Evolutionary conservation across 345 rosid species (phyloP).

Genomic region (Lagerstroemia speciosa): DNA sequence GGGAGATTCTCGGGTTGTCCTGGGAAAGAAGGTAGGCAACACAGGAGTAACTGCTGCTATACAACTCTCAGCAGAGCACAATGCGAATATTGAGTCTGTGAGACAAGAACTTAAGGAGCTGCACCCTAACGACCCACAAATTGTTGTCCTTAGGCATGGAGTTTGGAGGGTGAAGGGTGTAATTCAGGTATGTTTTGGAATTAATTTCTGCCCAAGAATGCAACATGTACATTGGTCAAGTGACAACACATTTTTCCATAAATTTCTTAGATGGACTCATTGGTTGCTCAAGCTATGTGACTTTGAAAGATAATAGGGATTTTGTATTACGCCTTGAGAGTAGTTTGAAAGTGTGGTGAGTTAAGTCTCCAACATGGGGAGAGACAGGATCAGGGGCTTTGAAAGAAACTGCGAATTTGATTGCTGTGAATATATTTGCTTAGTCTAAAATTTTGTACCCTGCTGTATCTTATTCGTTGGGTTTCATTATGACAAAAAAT

Average conservation of each 20-base stretch:
- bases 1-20: slow-evolving; percentile 78
- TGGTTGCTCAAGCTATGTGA: not conserved
- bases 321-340: not conserved
- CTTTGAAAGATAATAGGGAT: not conserved
- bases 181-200: slow-evolving; percentile 54
- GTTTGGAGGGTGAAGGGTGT: slow-evolving; percentile 96
- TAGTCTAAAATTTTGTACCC: not conserved
- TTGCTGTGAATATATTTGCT: not conserved
- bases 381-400: not conserved
- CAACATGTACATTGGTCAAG: not conserved
- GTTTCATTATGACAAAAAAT: not conserved
- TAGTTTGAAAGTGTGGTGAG: not conserved
- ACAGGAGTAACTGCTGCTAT: slow-evolving; percentile 62
- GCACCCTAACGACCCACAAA: slow-evolving; percentile 82
- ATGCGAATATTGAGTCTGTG: slow-evolving; percentile 67
- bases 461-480: not conserved
- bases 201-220: not conserved
- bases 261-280: not conserved
- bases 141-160: slow-evolving; percentile 75
- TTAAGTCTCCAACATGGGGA: not conserved
- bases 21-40: slow-evolving; percentile 76
- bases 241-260: not conserved
- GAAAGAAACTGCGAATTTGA: not conserved
- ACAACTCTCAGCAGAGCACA: slow-evolving; percentile 82
- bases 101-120: slow-evolving; percentile 76